phyloP scores from a whole-genome alignment of 345 rosid genomes.

The Boechera divaricarpa region DNA sequence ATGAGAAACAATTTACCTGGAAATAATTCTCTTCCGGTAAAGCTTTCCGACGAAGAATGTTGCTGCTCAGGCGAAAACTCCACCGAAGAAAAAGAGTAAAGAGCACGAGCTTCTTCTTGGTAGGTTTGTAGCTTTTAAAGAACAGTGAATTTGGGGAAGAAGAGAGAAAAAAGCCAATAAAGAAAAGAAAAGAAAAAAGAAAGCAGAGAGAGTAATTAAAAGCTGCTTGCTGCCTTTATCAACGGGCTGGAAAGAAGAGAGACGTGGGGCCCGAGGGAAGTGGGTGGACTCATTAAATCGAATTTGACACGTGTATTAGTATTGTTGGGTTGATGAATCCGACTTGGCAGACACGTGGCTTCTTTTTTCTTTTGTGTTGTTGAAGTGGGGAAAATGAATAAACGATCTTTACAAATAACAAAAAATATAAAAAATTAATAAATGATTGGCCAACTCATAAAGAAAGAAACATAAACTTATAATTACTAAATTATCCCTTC shows the following conservation, averaged over 20 bases:
- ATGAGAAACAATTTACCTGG: slow-evolving; percentile 20
- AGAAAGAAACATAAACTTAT: not conserved
- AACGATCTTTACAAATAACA: not conserved
- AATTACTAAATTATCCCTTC: slow-evolving; percentile 12
- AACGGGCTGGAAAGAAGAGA: slow-evolving; percentile 44
- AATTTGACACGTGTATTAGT: slow-evolving; percentile 19
- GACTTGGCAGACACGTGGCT: slow-evolving; percentile 38
- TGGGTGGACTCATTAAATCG: slow-evolving; percentile 41
- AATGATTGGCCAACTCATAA: slow-evolving; percentile 43
- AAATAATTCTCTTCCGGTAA: not conserved
- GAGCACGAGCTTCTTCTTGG: slow-evolving; percentile 31
- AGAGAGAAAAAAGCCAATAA: not conserved
- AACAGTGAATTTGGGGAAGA: slow-evolving; percentile 21
- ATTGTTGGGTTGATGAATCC: not conserved
- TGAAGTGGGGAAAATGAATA: slow-evolving; percentile 21
- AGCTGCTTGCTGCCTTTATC: slow-evolving; percentile 36
- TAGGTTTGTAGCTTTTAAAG: slow-evolving; percentile 32
- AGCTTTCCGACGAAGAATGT: slow-evolving; percentile 3
- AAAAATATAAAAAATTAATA: too few relatives aligned
- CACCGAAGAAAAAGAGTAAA: not conserved
- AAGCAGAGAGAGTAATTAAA: slow-evolving; percentile 32
- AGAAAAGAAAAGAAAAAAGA: not conserved
- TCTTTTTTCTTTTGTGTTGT: not conserved
- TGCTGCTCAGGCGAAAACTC: slow-evolving; percentile 7
- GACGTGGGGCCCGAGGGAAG: slow-evolving; percentile 46